Percentiles rank a stretch among this genome's conserved stretches.
Evolutionary conservation across 768 basidiomycete species (phyloP).

Genomic region (Suillus subluteus): DNA sequence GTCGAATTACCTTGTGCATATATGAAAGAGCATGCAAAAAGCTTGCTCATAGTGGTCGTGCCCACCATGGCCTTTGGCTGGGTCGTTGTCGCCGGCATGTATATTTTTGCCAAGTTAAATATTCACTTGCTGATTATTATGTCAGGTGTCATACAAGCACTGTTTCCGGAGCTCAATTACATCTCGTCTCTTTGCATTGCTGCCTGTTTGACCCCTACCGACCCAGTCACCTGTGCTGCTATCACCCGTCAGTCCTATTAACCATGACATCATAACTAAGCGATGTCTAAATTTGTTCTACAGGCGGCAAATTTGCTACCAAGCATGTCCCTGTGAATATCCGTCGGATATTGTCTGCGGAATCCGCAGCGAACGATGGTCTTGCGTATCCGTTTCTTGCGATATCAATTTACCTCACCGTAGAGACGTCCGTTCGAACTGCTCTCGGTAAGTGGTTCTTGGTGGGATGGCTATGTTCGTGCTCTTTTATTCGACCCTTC

Average conservation of each 20-base stretch:
- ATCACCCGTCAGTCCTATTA: slow-evolving; percentile 58
- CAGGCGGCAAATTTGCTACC: slow-evolving; percentile 72
- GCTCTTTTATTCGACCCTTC: background rate
- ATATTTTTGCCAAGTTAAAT: slow-evolving; percentile 6
- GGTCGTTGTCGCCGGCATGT: slow-evolving; percentile 71
- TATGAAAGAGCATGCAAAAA: slow-evolving; percentile 76
- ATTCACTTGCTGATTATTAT: background rate
- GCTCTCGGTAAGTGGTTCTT: slow-evolving; percentile 88
- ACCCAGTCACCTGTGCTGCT: slow-evolving; percentile 89
- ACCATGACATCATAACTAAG: background rate
- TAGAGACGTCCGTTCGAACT: slow-evolving; percentile 61
- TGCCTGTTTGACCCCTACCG: slow-evolving; percentile 91
- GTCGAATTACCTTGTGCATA: slow-evolving; percentile 90
- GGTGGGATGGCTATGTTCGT: slow-evolving; percentile 79
- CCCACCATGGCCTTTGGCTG: slow-evolving; percentile 88
- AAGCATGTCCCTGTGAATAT: slow-evolving; percentile 75
- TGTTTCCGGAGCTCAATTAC: slow-evolving; percentile 75
- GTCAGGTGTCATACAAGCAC: slow-evolving; percentile 62
- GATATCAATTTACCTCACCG: slow-evolving; percentile 82
- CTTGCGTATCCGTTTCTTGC: slow-evolving; percentile 92
- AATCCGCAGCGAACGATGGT: slow-evolving; percentile 95
- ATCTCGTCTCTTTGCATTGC: slow-evolving; percentile 84
- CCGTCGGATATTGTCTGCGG: slow-evolving; percentile 81
- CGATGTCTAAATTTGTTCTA: background rate
- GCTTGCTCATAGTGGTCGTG: slow-evolving; percentile 69